A percentile compares a stretch with the other conserved stretches of the same genome.
These are phyloP conservation scores for Phaeodactylum tricornutum DNA, from an alignment of 108 stramenopile species.

Conservation along the genomic window DNA sequence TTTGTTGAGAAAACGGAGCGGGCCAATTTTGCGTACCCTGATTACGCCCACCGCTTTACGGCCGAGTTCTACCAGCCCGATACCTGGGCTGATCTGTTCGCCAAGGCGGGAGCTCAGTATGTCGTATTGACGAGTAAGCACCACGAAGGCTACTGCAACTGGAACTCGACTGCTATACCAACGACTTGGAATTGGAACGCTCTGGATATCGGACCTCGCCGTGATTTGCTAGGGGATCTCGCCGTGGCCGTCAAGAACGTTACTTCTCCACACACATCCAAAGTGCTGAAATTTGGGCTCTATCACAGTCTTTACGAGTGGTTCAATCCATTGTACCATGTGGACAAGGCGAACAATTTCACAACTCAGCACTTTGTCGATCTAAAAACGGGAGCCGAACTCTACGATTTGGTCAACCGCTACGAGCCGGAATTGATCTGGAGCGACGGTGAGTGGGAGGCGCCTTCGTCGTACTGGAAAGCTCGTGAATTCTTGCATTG, in stretches of 20 bases:
- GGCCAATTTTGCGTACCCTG: constrained; percentile 11
- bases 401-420: constrained; percentile 33
- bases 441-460: constrained; percentile 36
- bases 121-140: constrained; percentile 41
- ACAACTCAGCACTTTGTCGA: constrained; percentile 18
- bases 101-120: constrained; percentile 30
- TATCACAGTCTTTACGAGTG: constrained; percentile 35
- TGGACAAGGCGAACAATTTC: constrained; percentile 26
- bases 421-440: constrained; percentile 35
- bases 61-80: constrained; percentile 9
- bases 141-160: constrained; percentile 40
- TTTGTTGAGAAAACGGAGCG: neutral
- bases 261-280: constrained; percentile 8
- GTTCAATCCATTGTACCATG: constrained; percentile 25
- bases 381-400: constrained; percentile 28
- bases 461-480: constrained; percentile 23
- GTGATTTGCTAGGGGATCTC: constrained; percentile 35
- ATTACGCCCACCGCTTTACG: constrained; percentile 31
- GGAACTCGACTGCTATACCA: constrained; percentile 20
- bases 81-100: constrained; percentile 29
- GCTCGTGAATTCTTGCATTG: constrained; percentile 27
- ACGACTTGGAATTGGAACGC: constrained; percentile 39
- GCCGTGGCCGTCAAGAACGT: constrained; percentile 18
- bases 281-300: constrained; percentile 22
- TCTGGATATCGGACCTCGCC: constrained; percentile 31